Percentiles rank a stretch among this genome's conserved stretches.
Conservation (phyloP, 179 eudicot genomes). For the Gypsophila paniculata region DNA sequence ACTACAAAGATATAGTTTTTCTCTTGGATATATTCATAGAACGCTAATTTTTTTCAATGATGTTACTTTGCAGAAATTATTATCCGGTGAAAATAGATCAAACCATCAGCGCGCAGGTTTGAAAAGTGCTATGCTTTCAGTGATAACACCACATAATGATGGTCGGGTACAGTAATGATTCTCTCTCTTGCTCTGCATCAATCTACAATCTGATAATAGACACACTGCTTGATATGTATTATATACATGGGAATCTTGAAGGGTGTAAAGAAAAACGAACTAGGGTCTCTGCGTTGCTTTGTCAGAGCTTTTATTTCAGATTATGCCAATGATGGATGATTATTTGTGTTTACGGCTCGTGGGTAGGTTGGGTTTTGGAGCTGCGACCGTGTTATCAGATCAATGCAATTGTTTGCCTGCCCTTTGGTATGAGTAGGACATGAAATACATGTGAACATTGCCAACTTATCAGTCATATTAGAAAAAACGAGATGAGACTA, state of each 20-base stretch:
- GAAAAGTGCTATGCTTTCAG: constrained; percentile 86
- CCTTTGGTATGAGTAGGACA: not conserved
- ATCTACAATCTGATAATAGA: not conserved
- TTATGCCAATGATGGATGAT: not conserved
- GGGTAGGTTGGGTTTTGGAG: not conserved
- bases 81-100: constrained; percentile 51
- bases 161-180: constrained; percentile 59
- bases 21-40: not conserved
- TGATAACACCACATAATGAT: constrained; percentile 78
- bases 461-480: not conserved
- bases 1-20: not conserved
- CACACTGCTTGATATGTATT: not conserved
- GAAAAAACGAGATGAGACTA: not conserved
- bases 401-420: not conserved
- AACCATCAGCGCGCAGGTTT: constrained; percentile 66
- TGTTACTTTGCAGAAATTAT: constrained; percentile 63
- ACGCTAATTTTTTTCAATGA: not conserved
- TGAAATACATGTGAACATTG: not conserved
- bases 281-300: constrained; percentile 1
- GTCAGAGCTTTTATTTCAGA: not conserved
- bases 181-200: constrained; percentile 5
- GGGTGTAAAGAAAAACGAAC: not conserved
- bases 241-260: not conserved
- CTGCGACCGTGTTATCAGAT: not conserved
- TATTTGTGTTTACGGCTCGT: not conserved